A percentile compares a stretch with the other conserved stretches of the same genome.
Conservation (phyloP, 2,329 filamentous ascomycete genomes). For the Westerdykella sp. region DNA sequence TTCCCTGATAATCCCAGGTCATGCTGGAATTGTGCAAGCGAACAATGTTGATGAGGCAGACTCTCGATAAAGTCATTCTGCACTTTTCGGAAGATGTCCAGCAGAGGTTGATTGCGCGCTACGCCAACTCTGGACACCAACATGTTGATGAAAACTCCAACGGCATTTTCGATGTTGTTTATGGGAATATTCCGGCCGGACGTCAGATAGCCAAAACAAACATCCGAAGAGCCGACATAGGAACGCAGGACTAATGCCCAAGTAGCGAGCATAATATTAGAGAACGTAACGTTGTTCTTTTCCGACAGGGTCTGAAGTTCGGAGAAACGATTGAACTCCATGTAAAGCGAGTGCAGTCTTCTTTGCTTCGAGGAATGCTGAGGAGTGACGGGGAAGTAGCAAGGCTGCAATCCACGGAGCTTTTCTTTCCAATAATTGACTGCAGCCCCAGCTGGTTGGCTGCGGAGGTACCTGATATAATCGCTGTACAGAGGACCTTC, state of each 20-base stretch:
- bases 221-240: conserved; percentile 26
- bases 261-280: conserved; percentile 27
- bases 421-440: conserved; percentile 29
- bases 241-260: conserved; percentile 29
- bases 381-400: conserved; percentile 26
- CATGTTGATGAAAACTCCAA: conserved; percentile 45
- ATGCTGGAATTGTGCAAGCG: conserved; percentile 44
- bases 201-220: conserved; percentile 35
- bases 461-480: conserved; percentile 30
- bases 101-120: conserved; percentile 10
- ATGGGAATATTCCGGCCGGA: conserved; percentile 42
- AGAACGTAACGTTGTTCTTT: conserved; percentile 22
- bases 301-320: conserved; percentile 27
- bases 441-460: conserved; percentile 14
- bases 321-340: conserved; percentile 24
- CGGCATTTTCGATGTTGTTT: conserved; percentile 41
- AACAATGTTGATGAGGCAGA: conserved; percentile 30
- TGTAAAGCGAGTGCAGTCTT: conserved; percentile 21
- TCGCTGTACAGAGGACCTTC: conserved; percentile 31
- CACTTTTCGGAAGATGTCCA: conserved; percentile 21
- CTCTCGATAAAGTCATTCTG: conserved; percentile 29
- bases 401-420: conserved; percentile 25
- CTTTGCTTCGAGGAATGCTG: conserved; percentile 19
- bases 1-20: conserved; percentile 32
- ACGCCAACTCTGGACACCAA: conserved; percentile 22